Evolutionary conservation across 2,329 filamentous ascomycete genomes (phyloP).

Genomic region (Emericellopsis atlantica): DNA sequence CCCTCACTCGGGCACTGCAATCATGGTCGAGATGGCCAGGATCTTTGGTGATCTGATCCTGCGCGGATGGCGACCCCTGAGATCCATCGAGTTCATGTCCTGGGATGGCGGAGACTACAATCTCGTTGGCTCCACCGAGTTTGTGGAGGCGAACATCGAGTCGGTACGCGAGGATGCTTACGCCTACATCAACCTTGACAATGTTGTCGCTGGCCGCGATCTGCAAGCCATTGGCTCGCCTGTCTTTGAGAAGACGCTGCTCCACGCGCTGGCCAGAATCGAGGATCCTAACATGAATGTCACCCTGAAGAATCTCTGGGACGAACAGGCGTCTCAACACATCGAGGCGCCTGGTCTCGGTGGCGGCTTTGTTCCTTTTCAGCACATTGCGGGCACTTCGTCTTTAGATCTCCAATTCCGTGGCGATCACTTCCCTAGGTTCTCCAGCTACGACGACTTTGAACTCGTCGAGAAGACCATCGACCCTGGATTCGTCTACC

Average conservation of each 20-base stretch:
- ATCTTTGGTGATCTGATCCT: conserved; percentile 68
- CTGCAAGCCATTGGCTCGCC: conserved; percentile 76
- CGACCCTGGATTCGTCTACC: conserved; percentile 75
- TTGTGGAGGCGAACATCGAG: conserved; percentile 75
- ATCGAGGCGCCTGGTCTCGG: conserved; percentile 60
- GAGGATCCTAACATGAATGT: conserved; percentile 58
- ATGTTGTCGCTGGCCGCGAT: conserved; percentile 60
- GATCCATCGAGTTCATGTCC: conserved; percentile 93
- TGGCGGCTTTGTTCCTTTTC: conserved; percentile 83
- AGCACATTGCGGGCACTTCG: conserved; percentile 79
- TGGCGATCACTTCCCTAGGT: conserved; percentile 54
- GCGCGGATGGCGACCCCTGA: conserved; percentile 77
- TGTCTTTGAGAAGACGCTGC: conserved; percentile 59
- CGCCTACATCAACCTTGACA: conserved; percentile 86
- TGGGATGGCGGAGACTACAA: conserved; percentile 96
- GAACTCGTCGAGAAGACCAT: conserved; percentile 72
- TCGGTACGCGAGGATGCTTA: conserved; percentile 60
- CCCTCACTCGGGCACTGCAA: conserved; percentile 76
- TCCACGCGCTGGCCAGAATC: conserved; percentile 62
- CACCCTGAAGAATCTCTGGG: conserved; percentile 66
- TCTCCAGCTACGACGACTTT: conserved; percentile 83
- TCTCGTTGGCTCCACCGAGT: conserved; percentile 85
- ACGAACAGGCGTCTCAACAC: conserved; percentile 37
- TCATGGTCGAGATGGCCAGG: conserved; percentile 79
- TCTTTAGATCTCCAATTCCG: conserved; percentile 75